Evolutionary conservation across 192 early-diverging fungal genomes (phyloP), one percentile per base, ranked within the genome.

Genomic region (Rhizoclosmatium sp.): DNA sequence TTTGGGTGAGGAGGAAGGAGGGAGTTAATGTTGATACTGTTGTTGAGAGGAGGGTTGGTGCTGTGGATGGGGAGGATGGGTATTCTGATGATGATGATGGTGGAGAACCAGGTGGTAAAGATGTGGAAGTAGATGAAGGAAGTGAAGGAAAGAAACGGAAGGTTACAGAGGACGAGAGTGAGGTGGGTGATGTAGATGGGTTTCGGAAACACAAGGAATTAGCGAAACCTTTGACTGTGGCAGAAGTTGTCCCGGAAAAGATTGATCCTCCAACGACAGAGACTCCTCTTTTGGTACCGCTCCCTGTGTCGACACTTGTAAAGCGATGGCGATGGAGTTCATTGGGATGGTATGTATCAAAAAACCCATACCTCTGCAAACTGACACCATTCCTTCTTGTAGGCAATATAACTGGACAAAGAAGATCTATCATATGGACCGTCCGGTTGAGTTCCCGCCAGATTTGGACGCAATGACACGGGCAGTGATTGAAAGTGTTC

Each of bases 381-480:
- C 7, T 23, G 21, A 48, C 40, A 42, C 45, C 9, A 54, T 42
- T 12, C 58, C 21, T 47, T n/a, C 47, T 19, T 5, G 19, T 12
- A 69, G 67, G 59, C 80, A 80, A 54, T 77, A 77, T 54, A 58
- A 77, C 49, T 95, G 94, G 94, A 86, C 92, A 0, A 90, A 89
- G 23, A 95, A 95, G 76, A 87, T 87, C 12, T 98, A 98, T 77
- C 88, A 92, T 75, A 87, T 91, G 61, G 90, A 93, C 61, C 83
- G 87, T 31, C 86, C 78, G 12, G 87, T 88, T 2, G 84, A 92
- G 0, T 90, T 99, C 79, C 96, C 96, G 5, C n/a, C 75, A 3
- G 87, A 89, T 40, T 82, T 96, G 4, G 86, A 78, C 42, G 76
- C 82, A 4, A 54, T 99, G 21, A 86, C 91, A 70, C 84, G 79